Conservation (phyloP, 2,329 filamentous ascomycete genomes). For the Fusarium falciforme region DNA sequence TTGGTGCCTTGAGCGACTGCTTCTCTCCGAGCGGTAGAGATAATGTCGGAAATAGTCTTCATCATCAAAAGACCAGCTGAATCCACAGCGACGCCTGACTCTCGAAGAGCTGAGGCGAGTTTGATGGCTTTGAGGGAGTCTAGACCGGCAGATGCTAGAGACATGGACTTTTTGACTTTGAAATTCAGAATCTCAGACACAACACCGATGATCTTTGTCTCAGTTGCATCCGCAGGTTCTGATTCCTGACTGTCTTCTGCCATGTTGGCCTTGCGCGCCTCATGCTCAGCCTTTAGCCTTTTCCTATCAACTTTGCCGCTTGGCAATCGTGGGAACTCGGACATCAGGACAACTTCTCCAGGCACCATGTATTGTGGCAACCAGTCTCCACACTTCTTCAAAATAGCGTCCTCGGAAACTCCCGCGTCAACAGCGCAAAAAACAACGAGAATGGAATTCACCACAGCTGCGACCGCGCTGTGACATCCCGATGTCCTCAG, state of each 20-base stretch:
- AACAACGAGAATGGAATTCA: conserved; percentile 76
- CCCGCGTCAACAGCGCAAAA: conserved; percentile 72
- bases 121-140: conserved; percentile 68
- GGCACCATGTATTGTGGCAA: conserved; percentile 88
- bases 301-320: conserved; percentile 88
- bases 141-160: conserved; percentile 67
- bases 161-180: conserved; percentile 50
- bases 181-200: conserved; percentile 56
- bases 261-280: conserved; percentile 26
- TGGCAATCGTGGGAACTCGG: conserved; percentile 77
- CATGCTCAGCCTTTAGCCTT: conserved; percentile 65
- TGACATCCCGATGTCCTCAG: conserved; percentile 71
- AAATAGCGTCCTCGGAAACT: conserved; percentile 56
- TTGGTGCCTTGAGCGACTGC: neutral
- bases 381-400: conserved; percentile 75
- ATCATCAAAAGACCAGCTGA: conserved; percentile 72
- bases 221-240: conserved; percentile 34
- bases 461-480: conserved; percentile 73
- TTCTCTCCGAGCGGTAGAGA: conserved; percentile 24
- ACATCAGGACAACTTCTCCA: conserved; percentile 73
- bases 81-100: conserved; percentile 63
- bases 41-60: conserved; percentile 54
- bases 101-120: conserved; percentile 72
- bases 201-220: conserved; percentile 51
- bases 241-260: conserved; percentile 5